A percentile compares a stretch with the other conserved stretches of the same genome.
phyloP scores from a whole-genome alignment of 164 flowering plant species.

The Houttuynia cordata region DNA sequence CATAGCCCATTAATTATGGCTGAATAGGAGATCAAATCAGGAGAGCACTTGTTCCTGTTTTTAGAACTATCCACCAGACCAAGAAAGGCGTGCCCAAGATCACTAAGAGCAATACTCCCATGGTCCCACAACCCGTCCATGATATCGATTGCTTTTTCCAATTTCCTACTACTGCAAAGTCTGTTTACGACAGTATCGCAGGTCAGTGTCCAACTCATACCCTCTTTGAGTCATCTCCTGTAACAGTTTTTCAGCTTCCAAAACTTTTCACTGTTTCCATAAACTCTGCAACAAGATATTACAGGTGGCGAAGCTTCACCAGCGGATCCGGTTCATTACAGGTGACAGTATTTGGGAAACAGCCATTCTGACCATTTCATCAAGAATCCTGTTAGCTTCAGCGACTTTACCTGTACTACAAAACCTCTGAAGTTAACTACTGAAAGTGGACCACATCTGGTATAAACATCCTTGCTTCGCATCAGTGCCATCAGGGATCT shows the following conservation, averaged over 20 bases:
- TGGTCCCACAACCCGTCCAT: slow-evolving; percentile 74
- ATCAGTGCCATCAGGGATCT: slow-evolving; percentile 46
- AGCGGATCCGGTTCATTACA: too few species aligned
- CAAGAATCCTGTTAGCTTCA: slow-evolving; percentile 51
- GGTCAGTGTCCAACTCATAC: slow-evolving; percentile 54
- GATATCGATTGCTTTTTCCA: slow-evolving; percentile 78
- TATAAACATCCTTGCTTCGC: slow-evolving; percentile 34
- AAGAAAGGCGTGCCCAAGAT: slow-evolving; percentile 53
- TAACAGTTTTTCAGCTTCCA: slow-evolving; percentile 75
- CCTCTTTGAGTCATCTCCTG: slow-evolving; percentile 84
- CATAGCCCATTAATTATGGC: slow-evolving; percentile 58
- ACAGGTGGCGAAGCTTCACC: too few species aligned
- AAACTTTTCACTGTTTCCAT: slow-evolving; percentile 54
- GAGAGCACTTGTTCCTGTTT: slow-evolving; percentile 45
- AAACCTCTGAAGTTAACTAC: slow-evolving; percentile 59
- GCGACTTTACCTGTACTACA: slow-evolving; percentile 50
- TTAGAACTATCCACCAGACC: slow-evolving; percentile 42
- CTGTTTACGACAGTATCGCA: slow-evolving; percentile 80
- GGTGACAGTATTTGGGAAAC: slow-evolving; percentile 56
- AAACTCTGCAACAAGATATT: slow-evolving; percentile 82
- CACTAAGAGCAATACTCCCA: slow-evolving; percentile 80
- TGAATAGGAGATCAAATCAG: slow-evolving; percentile 73
- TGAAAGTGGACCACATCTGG: slow-evolving; percentile 72
- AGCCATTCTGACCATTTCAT: slow-evolving; percentile 56
- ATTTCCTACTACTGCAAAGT: slow-evolving; percentile 58